Evolutionary conservation across 1,139 yeast species (phyloP).

Genomic region (Suhomyces bokatorum): DNA sequence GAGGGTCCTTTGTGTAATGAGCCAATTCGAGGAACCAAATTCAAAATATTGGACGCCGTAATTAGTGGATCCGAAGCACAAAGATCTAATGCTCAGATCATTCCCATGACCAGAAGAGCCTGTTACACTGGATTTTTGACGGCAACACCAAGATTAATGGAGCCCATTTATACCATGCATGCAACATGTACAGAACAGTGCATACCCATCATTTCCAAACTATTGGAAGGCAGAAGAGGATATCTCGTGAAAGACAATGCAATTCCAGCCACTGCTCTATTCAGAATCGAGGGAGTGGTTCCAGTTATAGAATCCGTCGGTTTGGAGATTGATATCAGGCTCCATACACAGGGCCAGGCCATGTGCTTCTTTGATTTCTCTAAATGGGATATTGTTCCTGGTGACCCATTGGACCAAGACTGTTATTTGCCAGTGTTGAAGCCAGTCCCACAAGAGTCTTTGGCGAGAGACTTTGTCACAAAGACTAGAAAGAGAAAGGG

Average conservation of each 20-base stretch:
- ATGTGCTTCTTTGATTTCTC: constrained; percentile 65
- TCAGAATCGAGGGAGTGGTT: constrained; percentile 58
- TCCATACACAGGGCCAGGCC: constrained; percentile 79
- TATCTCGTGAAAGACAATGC: constrained; percentile 49
- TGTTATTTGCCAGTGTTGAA: constrained; percentile 66
- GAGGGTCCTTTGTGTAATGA: constrained; percentile 95
- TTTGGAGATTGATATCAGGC: constrained; percentile 78
- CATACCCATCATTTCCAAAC: constrained; percentile 44
- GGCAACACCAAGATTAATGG: constrained; percentile 78
- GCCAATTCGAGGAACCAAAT: constrained; percentile 68
- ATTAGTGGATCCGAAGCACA: constrained; percentile 50
- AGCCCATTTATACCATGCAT: constrained; percentile 73
- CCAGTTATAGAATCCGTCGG: constrained; percentile 94
- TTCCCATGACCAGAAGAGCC: constrained; percentile 82
- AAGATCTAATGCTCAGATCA: constrained; percentile 70
- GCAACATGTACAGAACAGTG: constrained; percentile 56
- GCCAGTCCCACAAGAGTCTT: constrained; percentile 67
- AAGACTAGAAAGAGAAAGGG: constrained; percentile 92
- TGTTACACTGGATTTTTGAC: constrained; percentile 80
- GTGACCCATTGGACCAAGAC: constrained; percentile 79
- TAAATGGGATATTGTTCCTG: constrained; percentile 82
- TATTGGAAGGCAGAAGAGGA: constrained; percentile 67
- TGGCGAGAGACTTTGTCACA: constrained; percentile 86
- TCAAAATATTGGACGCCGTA: constrained; percentile 65
- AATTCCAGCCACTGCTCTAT: constrained; percentile 75